Conservation (phyloP, 2,329 filamentous ascomycete species). For the Pestalotiopsis sp. region DNA sequence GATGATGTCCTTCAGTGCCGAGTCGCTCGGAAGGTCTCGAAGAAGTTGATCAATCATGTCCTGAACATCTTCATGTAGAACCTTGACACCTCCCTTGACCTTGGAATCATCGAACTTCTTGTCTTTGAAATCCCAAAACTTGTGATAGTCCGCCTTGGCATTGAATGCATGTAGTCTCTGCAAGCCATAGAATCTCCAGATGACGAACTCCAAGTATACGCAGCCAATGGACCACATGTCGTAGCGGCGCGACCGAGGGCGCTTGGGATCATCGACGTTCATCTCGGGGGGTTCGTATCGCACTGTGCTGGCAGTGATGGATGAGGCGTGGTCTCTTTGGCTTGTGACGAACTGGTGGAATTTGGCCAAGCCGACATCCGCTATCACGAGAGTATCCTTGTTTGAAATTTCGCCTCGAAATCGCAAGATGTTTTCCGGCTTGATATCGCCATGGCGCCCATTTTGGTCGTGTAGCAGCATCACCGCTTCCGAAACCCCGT, state of each 20-base stretch:
- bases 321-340: background rate
- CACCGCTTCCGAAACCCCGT: conserved; percentile 5
- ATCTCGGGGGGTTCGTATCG: conserved; percentile 17
- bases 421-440: conserved; percentile 18
- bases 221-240: conserved; percentile 20
- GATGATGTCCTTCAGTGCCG: background rate
- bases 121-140: background rate
- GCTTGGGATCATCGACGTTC: background rate
- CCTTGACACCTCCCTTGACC: background rate
- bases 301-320: background rate
- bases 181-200: conserved; percentile 12
- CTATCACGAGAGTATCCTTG: conserved; percentile 13
- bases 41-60: background rate
- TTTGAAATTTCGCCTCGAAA: background rate
- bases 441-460: conserved; percentile 18
- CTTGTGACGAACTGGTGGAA: conserved; percentile 11
- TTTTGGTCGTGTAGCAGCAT: conserved; percentile 9
- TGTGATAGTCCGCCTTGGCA: background rate
- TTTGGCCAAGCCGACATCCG: conserved; percentile 18
- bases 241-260: conserved; percentile 13
- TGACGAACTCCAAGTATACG: conserved; percentile 14
- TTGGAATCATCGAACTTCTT: background rate
- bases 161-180: background rate
- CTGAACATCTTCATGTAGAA: background rate
- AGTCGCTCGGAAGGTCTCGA: background rate